These are phyloP conservation scores for Mycena maculata DNA, from an alignment of 768 basidiomycete species.

Conservation along the genomic window DNA sequence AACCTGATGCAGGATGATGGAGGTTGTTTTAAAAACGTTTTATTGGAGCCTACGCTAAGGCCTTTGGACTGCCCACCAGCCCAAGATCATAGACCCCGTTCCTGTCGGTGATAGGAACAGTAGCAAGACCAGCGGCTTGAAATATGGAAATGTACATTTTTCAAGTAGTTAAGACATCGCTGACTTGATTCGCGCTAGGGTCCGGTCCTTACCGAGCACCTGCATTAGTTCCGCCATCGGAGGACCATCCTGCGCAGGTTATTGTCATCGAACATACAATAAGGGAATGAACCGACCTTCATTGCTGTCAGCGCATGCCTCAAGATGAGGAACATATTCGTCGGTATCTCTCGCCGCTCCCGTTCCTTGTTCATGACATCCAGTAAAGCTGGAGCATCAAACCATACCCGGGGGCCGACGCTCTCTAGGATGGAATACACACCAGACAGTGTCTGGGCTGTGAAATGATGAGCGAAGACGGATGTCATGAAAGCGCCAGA, in stretches of 20 bases:
- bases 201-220: constrained; percentile 56
- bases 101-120: no score
- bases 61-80: no score
- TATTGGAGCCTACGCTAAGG: no score
- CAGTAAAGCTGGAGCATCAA: constrained; percentile 48
- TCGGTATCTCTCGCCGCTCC: constrained; percentile 50
- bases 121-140: no score
- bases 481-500: constrained; percentile 11
- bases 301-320: constrained; percentile 84
- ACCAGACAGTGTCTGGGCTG: constrained; percentile 49
- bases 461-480: constrained; percentile 3
- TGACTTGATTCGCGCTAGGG: constrained; percentile 44
- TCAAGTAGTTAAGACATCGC: not conserved
- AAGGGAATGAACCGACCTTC: constrained; percentile 65
- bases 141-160: no score
- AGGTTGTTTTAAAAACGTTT: no score
- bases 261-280: not conserved
- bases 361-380: constrained; percentile 58
- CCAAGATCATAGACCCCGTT: no score
- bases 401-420: constrained; percentile 52
- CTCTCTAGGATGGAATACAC: constrained; percentile 45
- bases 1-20: no score
- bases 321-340: constrained; percentile 72
- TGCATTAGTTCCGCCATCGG: constrained; percentile 57
- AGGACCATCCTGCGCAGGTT: constrained; percentile 57